Percentiles rank a stretch among this genome's conserved stretches.
Conservation (phyloP, 345 rosid genomes). For the Populus alba region DNA sequence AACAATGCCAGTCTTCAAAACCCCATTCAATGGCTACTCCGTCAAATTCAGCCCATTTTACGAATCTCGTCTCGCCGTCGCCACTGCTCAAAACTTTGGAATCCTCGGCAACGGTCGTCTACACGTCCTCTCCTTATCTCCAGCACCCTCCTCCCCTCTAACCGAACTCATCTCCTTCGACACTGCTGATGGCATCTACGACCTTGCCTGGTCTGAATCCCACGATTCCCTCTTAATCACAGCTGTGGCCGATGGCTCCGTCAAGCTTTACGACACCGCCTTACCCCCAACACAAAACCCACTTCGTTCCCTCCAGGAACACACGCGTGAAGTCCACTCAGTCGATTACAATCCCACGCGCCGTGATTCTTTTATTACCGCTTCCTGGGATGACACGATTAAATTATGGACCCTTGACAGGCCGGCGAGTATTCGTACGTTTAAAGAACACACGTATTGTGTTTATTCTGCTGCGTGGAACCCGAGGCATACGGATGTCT, state of each 20-base stretch:
- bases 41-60: constrained; percentile 88
- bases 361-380: constrained; percentile 80
- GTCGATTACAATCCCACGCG: constrained; percentile 86
- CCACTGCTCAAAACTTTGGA: constrained; percentile 89
- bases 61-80: constrained; percentile 84
- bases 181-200: constrained; percentile 89
- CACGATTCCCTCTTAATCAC: constrained; percentile 86
- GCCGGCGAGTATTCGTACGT: constrained; percentile 72
- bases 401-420: constrained; percentile 96
- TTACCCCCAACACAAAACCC: constrained; percentile 76
- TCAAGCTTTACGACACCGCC: constrained; percentile 76
- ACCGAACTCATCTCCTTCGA: constrained; percentile 61
- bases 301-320: constrained; percentile 75
- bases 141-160: constrained; percentile 43
- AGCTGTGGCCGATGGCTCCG: constrained; percentile 79
- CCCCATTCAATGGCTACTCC: constrained; percentile 84
- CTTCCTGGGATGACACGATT: constrained; percentile 89
- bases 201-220: constrained; percentile 88
- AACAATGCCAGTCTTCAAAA: constrained; percentile 71
- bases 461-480: constrained; percentile 84
- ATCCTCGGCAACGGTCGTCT: constrained; percentile 92
- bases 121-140: constrained; percentile 78
- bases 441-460: constrained; percentile 86
- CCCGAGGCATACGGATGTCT: constrained; percentile 83
- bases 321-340: constrained; percentile 87